A percentile compares a stretch with the other conserved stretches of the same genome.
Evolutionary conservation across 2,329 filamentous ascomycete species (phyloP).

Genomic region (Cadophora malorum): DNA sequence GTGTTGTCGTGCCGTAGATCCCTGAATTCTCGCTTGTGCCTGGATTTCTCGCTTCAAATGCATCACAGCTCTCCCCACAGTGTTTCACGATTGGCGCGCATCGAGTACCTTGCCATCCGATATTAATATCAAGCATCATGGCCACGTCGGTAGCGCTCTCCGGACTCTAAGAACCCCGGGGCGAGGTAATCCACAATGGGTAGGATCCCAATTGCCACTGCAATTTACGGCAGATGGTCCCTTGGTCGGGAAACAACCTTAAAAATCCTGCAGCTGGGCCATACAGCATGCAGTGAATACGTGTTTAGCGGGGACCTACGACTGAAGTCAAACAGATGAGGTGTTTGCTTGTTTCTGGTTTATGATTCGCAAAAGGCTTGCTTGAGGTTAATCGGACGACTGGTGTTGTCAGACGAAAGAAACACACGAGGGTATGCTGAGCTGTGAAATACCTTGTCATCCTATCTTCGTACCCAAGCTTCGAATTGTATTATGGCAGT

Average conservation of each 20-base stretch:
- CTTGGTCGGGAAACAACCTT: background rate
- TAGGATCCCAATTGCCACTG: constrained; percentile 4
- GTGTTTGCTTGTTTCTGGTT: background rate
- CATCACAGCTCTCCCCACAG: background rate
- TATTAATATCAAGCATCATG: constrained; percentile 5
- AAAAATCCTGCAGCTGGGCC: background rate
- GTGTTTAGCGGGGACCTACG: background rate
- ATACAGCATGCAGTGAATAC: background rate
- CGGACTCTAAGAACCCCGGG: background rate
- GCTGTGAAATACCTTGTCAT: background rate
- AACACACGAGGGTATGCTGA: background rate
- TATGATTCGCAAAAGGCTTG: background rate
- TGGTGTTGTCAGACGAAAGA: background rate
- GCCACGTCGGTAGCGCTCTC: background rate
- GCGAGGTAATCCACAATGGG: background rate
- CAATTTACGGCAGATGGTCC: background rate
- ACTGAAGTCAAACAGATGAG: background rate
- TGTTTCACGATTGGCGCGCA: constrained; percentile 15
- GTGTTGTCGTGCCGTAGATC: background rate
- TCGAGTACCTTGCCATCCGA: background rate
- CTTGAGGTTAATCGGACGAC: background rate
- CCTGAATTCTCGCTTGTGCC: background rate
- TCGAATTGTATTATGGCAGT: background rate
- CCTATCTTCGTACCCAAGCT: background rate
- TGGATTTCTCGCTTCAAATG: background rate